These are phyloP conservation scores for Sporothrix dimorphospora DNA, from an alignment of 2,329 filamentous ascomycete species.

Conservation along the genomic window DNA sequence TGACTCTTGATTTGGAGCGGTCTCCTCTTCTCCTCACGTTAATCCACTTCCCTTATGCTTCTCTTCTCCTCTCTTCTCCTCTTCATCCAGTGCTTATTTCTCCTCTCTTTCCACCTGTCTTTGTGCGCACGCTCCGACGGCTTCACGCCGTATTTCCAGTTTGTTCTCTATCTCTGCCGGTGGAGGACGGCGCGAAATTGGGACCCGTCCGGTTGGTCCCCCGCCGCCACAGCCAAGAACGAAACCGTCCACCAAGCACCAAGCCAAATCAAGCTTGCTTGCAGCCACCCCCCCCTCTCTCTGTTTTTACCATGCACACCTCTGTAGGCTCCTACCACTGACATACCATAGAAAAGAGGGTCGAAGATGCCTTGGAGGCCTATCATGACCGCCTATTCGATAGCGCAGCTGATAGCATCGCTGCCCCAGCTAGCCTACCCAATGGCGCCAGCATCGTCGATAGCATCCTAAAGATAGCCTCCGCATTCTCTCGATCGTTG, in stretches of 20 bases:
- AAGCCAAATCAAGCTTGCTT: not conserved
- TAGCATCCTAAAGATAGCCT: slow-evolving; percentile 19
- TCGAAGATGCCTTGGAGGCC: not conserved
- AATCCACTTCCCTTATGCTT: not conserved
- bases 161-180: slow-evolving; percentile 8
- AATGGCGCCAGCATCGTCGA: not conserved
- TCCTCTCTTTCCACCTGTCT: not conserved
- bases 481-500: slow-evolving; percentile 12
- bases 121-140: not conserved
- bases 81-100: not conserved
- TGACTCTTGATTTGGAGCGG: not conserved
- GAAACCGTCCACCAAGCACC: not conserved
- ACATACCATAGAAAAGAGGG: slow-evolving; percentile 21
- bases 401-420: slow-evolving; percentile 24
- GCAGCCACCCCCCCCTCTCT: not conserved
- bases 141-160: not conserved
- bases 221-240: not conserved
- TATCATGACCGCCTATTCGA: slow-evolving; percentile 4
- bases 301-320: not conserved
- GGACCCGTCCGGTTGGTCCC: slow-evolving; percentile 18
- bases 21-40: not conserved
- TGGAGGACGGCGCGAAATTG: slow-evolving; percentile 11
- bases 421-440: not conserved
- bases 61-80: not conserved
- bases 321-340: not conserved